Conservation (phyloP, 768 basidiomycete genomes). For the Phlegmacium glaucopus region DNA sequence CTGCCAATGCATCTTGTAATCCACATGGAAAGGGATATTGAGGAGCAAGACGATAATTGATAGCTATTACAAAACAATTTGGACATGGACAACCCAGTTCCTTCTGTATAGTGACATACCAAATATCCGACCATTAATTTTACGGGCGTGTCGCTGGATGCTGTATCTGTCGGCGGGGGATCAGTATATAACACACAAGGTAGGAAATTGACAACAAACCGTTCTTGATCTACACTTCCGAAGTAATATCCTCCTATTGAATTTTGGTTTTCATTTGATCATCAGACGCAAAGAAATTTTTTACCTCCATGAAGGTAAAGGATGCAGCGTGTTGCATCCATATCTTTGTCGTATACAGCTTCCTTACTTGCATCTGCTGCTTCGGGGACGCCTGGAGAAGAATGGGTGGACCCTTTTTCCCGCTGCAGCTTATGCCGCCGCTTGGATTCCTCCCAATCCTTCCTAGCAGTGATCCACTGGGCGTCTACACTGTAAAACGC, state of each 20-base stretch:
- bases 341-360: slow-evolving; percentile 58
- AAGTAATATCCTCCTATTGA: slow-evolving; percentile 76
- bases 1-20: slow-evolving; percentile 83
- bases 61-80: slow-evolving; percentile 44
- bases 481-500: slow-evolving; percentile 55
- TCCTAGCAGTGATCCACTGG: slow-evolving; percentile 86
- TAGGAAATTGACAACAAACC: slow-evolving; percentile 30
- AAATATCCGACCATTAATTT: slow-evolving; percentile 89
- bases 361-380: slow-evolving; percentile 16
- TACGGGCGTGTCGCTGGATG: slow-evolving; percentile 84
- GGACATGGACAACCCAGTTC: background rate
- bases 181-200: background rate
- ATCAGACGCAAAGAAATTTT: background rate
- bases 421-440: slow-evolving; percentile 47
- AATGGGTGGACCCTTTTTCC: slow-evolving; percentile 11
- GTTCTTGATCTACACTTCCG: slow-evolving; percentile 75
- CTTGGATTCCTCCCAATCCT: slow-evolving; percentile 75
- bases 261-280: background rate
- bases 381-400: background rate
- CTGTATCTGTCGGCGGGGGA: slow-evolving; percentile 46
- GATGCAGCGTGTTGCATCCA: slow-evolving; percentile 85
- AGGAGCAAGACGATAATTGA: slow-evolving; percentile 86
- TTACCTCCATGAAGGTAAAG: slow-evolving; percentile 77
- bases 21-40: slow-evolving; percentile 97
- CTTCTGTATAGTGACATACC: slow-evolving; percentile 34